A percentile compares a stretch with the other conserved stretches of the same genome.
phyloP scores from a whole-genome alignment of 371 early-diverging fungal genomes.

The Basidiobolus meristosporus region DNA sequence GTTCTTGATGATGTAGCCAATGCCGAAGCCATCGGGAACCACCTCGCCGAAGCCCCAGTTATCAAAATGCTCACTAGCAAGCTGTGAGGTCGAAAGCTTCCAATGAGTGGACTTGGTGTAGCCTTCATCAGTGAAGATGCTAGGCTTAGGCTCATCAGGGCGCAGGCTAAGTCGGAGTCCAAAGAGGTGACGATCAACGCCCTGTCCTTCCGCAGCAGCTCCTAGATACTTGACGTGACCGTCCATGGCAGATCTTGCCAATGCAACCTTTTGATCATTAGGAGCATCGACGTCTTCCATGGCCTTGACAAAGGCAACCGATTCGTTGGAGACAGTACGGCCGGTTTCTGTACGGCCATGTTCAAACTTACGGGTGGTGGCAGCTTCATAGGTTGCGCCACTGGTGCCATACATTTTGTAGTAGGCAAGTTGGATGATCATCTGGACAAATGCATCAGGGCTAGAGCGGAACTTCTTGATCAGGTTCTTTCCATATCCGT shows the following conservation, averaged over 20 bases:
- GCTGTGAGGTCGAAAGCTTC: conserved; percentile 85
- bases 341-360: conserved; percentile 93
- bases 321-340: conserved; percentile 61
- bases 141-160: conserved; percentile 58
- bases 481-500: conserved; percentile 74
- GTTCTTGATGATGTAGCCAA: conserved; percentile 86
- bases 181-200: conserved; percentile 85
- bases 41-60: conserved; percentile 96
- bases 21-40: conserved; percentile 84
- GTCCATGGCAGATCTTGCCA: conserved; percentile 50
- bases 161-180: conserved; percentile 45
- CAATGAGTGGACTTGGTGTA: conserved; percentile 68
- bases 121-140: conserved; percentile 65
- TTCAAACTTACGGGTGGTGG: conserved; percentile 74
- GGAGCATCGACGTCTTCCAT: conserved; percentile 52
- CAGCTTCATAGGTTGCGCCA: conserved; percentile 82
- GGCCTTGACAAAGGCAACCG: conserved; percentile 64
- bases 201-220: conserved; percentile 57
- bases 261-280: conserved; percentile 30
- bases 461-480: conserved; percentile 75
- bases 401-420: conserved; percentile 64
- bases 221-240: conserved; percentile 67
- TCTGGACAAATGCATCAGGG: conserved; percentile 88
- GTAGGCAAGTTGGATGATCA: conserved; percentile 91
- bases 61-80: conserved; percentile 73